Conservation (phyloP, 164 flowering plant genomes). For the Piper longum region DNA sequence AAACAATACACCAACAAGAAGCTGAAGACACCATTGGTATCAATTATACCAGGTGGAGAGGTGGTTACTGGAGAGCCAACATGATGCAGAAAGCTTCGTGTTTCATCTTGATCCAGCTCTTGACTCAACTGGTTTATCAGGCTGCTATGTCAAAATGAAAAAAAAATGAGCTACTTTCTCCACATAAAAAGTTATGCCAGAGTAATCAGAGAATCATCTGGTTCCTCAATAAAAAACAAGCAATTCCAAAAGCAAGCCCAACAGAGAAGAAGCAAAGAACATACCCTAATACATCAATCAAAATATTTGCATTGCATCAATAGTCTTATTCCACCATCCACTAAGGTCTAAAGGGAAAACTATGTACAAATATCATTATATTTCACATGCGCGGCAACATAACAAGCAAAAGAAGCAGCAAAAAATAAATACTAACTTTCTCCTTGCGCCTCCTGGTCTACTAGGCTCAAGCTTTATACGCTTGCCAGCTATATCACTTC, state of each 20-base stretch:
- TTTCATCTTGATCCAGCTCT: constrained; percentile 72
- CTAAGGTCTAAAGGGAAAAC: not conserved
- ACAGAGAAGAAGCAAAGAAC: too few species aligned
- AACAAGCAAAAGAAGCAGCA: not conserved
- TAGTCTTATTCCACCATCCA: too few species aligned
- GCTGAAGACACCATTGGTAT: not conserved
- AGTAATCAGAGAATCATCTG: not conserved
- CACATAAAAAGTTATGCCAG: not conserved
- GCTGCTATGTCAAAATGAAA: constrained; percentile 26
- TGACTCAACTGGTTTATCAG: constrained; percentile 77
- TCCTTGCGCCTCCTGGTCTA: constrained; percentile 94
- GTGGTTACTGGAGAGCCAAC: constrained; percentile 70
- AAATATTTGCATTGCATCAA: too few species aligned
- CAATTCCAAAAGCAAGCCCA: too few species aligned
- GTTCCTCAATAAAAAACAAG: not conserved
- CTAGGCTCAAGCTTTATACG: constrained; percentile 96
- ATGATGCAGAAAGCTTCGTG: constrained; percentile 40
- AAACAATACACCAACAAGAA: not conserved
- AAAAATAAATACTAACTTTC: constrained; percentile 37
- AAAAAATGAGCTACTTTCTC: not conserved
- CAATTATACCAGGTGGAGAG: constrained; percentile 68
- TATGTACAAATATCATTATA: not conserved
- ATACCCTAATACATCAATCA: too few species aligned
- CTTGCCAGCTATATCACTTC: constrained; percentile 93
- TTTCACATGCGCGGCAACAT: not conserved